Evolutionary conservation across 371 early-diverging fungal species (phyloP), one percentile per base, ranked within the genome.

Genomic region (Globomyces sp.): DNA sequence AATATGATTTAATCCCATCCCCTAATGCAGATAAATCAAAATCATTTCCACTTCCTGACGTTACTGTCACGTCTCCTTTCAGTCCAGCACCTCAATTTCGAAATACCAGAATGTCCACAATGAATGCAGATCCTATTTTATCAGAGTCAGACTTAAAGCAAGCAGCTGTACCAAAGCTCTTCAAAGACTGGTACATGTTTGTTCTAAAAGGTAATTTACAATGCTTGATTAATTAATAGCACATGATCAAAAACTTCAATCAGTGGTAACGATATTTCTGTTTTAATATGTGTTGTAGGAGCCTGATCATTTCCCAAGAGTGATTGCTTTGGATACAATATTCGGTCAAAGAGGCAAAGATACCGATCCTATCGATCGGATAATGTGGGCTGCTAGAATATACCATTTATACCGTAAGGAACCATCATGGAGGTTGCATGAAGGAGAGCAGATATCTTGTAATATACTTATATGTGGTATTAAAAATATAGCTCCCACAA

Each of bases 291-390:
- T 24, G 24, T 24, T 24, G 24, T 24, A 24, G 24, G 24, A 24
- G 24, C 24, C 24, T 24, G 24, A 64, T 41, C 65, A 64, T 13
- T 75, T 75, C 47, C 74, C 75, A 1, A 67, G 68, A 36, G 43
- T 50, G n/a, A 64, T 78, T 57, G 71, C 66, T 37, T 64, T 79
- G 48, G 60, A 71, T 13, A 63, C 66, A 3, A 42, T 79, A 3
- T 79, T 76, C 63, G 75, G 75, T 63, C 24, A 70, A 67, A 53
- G 24, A 13, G 8, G 39, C 11, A 36, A 49, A 6, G 10, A 34
- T 48, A 6, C 37, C 4, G 64, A 63, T 11, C 63, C 62, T 9
- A 51, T 66, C 8, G 68, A 67, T 37, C 50, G 69, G 10, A 65
- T 79, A 61, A 51, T 71, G 39, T 66, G 68, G 67, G 66, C 74